Conservation (phyloP, 2,329 filamentous ascomycete genomes). For the Xylariaceae sp. region DNA sequence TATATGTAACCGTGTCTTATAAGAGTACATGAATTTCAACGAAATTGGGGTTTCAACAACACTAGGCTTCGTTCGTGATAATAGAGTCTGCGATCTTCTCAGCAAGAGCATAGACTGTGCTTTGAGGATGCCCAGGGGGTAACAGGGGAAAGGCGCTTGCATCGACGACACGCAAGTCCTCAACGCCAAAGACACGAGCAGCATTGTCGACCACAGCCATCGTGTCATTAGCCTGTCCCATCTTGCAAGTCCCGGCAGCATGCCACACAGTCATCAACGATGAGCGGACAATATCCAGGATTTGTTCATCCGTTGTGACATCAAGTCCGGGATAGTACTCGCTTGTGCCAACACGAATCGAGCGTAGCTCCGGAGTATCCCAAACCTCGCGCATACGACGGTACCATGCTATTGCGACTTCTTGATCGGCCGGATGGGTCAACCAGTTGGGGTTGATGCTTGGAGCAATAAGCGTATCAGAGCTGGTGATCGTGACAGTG, state of each 20-base stretch:
- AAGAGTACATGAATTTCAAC: too few relatives aligned
- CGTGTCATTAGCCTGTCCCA: slow-evolving; percentile 8
- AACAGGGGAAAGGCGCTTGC: slow-evolving; percentile 24
- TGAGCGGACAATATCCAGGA: slow-evolving; percentile 1
- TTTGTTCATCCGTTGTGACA: slow-evolving; percentile 4
- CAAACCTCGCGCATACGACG: slow-evolving; percentile 36
- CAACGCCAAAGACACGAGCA: neutral
- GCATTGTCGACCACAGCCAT: slow-evolving; percentile 1
- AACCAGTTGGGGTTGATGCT: slow-evolving; percentile 44
- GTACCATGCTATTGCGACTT: slow-evolving; percentile 40
- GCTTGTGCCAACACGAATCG: neutral
- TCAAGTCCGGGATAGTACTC: slow-evolving; percentile 5
- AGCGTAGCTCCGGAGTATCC: neutral
- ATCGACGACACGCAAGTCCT: slow-evolving; percentile 20
- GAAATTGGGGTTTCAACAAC: too few relatives aligned
- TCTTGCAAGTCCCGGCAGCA: slow-evolving; percentile 5
- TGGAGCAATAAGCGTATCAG: slow-evolving; percentile 6
- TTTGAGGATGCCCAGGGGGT: slow-evolving; percentile 9
- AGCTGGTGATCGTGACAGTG: slow-evolving; percentile 12
- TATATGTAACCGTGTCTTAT: too few relatives aligned
- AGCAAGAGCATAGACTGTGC: slow-evolving; percentile 4
- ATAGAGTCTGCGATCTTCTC: slow-evolving; percentile 3
- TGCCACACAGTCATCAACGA: slow-evolving; percentile 1
- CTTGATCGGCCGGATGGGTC: slow-evolving; percentile 37
- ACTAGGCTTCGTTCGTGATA: neutral